Evolutionary conservation across 345 rosid species (phyloP).

Genomic region (Rubroshorea leprosula): DNA sequence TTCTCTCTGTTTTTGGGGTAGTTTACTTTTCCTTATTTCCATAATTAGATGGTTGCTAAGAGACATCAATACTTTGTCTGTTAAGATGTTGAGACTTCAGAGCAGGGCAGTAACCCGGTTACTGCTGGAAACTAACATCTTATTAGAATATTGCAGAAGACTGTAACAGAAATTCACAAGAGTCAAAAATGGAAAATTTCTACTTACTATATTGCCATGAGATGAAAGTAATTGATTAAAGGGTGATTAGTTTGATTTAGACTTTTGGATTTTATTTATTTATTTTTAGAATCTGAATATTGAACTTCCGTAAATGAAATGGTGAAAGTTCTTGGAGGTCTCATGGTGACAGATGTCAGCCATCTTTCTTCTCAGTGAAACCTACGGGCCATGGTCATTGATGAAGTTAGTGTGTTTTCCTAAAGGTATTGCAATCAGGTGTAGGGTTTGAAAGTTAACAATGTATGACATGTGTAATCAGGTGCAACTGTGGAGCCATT

Average conservation of each 20-base stretch:
- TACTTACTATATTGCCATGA: too few relatives aligned
- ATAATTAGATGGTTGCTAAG: neutral
- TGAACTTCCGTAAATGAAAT: neutral
- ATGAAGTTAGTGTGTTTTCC: neutral
- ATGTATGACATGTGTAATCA: constrained; percentile 23
- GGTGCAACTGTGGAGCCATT: constrained; percentile 88
- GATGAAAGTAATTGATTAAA: neutral
- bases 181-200: too few relatives aligned
- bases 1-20: neutral
- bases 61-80: neutral
- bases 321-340: neutral
- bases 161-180: too few relatives aligned
- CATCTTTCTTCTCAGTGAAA: neutral
- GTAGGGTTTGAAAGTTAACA: neutral
- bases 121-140: neutral
- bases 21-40: neutral
- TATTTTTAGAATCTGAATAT: neutral
- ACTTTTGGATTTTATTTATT: too few relatives aligned
- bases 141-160: neutral
- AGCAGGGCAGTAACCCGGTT: neutral
- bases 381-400: neutral
- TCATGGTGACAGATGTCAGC: neutral
- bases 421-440: neutral
- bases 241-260: too few relatives aligned
- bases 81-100: neutral